Conservation (phyloP, 768 basidiomycete species). For the Cyclocybe cylindracea region DNA sequence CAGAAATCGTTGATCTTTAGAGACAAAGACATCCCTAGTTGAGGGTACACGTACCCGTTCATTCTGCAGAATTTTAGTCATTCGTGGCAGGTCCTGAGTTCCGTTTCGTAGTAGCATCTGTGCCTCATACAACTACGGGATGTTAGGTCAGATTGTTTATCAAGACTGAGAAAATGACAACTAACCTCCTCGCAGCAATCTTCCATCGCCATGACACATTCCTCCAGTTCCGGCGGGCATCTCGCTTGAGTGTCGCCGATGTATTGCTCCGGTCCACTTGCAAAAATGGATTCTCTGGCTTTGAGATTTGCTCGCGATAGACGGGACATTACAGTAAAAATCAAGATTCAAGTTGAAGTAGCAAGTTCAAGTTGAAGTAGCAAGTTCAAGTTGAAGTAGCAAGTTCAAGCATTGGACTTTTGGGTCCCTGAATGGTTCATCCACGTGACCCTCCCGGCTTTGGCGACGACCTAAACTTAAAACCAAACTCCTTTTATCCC, state of each 20-base stretch:
- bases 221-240: conserved; percentile 71
- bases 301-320: conserved; percentile 53
- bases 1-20: not conserved
- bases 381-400: not conserved
- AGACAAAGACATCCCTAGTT: not conserved
- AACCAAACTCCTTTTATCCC: no score
- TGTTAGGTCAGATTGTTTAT: not conserved
- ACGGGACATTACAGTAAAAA: conserved; percentile 41
- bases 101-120: conserved; percentile 70
- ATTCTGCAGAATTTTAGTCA: conserved; percentile 65
- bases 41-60: conserved; percentile 52
- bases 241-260: conserved; percentile 61
- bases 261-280: conserved; percentile 65
- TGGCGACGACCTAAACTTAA: no score
- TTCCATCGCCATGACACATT: conserved; percentile 78
- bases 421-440: no score
- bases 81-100: conserved; percentile 70
- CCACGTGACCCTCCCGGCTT: no score
- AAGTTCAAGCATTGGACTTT: no score
- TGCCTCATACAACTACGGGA: conserved; percentile 60
- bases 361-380: not conserved
- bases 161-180: not conserved
- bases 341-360: not conserved
- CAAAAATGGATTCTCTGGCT: conserved; percentile 70
- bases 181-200: conserved; percentile 79